These are phyloP conservation scores for Fusarium sp. DNA, from an alignment of 2,329 filamentous ascomycete genomes.

Conservation along the genomic window DNA sequence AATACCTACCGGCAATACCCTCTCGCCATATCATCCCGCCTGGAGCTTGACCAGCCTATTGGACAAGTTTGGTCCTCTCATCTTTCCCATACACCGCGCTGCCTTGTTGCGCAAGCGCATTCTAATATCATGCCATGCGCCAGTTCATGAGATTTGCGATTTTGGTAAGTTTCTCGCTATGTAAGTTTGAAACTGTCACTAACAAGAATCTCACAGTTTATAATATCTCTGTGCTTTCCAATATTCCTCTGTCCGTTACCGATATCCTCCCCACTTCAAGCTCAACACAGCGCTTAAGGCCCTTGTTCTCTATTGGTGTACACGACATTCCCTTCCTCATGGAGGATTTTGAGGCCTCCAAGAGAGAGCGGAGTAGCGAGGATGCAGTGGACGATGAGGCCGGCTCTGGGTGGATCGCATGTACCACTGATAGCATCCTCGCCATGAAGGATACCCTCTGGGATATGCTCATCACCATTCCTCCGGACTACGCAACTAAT, in stretches of 20 bases:
- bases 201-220: conserved; percentile 73
- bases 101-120: conserved; percentile 89
- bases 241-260: conserved; percentile 80
- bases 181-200: not conserved
- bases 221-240: conserved; percentile 91
- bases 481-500: conserved; percentile 69
- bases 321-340: conserved; percentile 88
- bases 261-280: conserved; percentile 75
- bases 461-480: conserved; percentile 89
- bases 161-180: conserved; percentile 73
- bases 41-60: conserved; percentile 83
- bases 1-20: conserved; percentile 70
- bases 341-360: conserved; percentile 65
- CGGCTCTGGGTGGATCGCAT: conserved; percentile 86
- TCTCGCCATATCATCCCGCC: conserved; percentile 86
- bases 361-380: conserved; percentile 52
- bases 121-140: conserved; percentile 85
- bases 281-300: conserved; percentile 75
- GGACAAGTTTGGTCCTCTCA: conserved; percentile 87
- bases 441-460: conserved; percentile 87
- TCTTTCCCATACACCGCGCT: conserved; percentile 91
- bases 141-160: conserved; percentile 87
- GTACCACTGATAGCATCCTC: conserved; percentile 94
- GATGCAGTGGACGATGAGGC: conserved; percentile 58
- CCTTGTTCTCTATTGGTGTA: conserved; percentile 93